Evolutionary conservation across 1,139 yeast species (phyloP), one percentile per base, ranked within the genome.

Genomic region (Suhomyces anneliseae): DNA sequence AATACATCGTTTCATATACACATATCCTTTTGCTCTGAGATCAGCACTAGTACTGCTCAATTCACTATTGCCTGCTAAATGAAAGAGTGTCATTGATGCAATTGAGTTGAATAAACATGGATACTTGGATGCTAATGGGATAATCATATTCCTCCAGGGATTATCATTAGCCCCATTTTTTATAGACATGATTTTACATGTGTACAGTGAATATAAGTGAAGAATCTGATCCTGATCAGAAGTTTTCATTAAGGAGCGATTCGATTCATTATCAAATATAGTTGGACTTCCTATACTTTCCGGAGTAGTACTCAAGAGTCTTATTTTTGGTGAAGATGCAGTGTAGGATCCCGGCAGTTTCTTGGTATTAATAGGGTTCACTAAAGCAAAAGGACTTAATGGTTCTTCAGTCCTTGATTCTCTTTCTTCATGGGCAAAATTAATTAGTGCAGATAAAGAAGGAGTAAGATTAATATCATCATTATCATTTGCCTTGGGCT

Each of bases 31-130:
- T 1, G 79, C 65, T 27, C 83, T 60, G 40, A 81, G 52, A 35
- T 62, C 62, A 6, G 65, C 65, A 15, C 74, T 66, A 48, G 76
- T 74, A 9, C 74, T 68, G 26, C 78, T 60, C 27, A 66, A 52
- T 6, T 60, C 61, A 24, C 56, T 50, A 49, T 66, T 66, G 0
- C 77, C 75, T 0, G 87, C 82, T 37, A 82, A 70, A 58, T 84
- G 89, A 54, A 83, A 82, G 47, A 81, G 69, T 0, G 89, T 81
- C 82, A 84, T 81, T 4, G 87, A 78, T 1, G 86, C 83, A 43
- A 84, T 69, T 0, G 87, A 82, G 59, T 82, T 81, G 64, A 78
- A 80, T 50, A 82, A 64, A 24, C 83, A 85, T 0, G 83, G 72
- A 55, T 81, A 76, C 39, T 72, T 67, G 7, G 68, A 57, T 0